Conservation (phyloP, 2,329 filamentous ascomycete genomes). For the Alternaria arborescens region DNA sequence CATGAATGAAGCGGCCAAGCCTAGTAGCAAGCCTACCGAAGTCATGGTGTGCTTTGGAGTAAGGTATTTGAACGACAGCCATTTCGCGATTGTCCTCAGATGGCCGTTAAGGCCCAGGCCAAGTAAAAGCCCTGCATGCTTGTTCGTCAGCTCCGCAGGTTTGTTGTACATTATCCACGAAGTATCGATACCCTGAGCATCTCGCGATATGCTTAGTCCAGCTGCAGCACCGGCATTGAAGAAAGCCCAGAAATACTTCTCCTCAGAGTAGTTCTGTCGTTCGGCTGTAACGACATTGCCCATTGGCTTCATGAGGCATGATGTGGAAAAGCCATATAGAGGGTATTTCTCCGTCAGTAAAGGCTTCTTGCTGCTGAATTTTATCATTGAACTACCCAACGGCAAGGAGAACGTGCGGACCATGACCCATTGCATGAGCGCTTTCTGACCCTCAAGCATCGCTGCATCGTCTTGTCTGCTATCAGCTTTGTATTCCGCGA, state of each 20-base stretch:
- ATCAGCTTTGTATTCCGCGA: slow-evolving; percentile 78
- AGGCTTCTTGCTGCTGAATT: slow-evolving; percentile 86
- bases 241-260: slow-evolving; percentile 98
- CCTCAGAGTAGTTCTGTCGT: slow-evolving; percentile 85
- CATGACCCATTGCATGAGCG: slow-evolving; percentile 85
- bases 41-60: slow-evolving; percentile 99
- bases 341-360: slow-evolving; percentile 91
- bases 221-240: slow-evolving; percentile 97
- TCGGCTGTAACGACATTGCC: slow-evolving; percentile 95
- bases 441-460: slow-evolving; percentile 90
- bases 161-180: slow-evolving; percentile 99
- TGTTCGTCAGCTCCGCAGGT: slow-evolving; percentile 87
- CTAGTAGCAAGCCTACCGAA: slow-evolving; percentile 91
- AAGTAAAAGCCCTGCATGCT: slow-evolving; percentile 93
- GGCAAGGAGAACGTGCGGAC: slow-evolving; percentile 88
- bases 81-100: slow-evolving; percentile 92
- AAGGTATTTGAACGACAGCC: slow-evolving; percentile 99
- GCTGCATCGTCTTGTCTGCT: slow-evolving; percentile 85
- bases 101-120: slow-evolving; percentile 94
- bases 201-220: slow-evolving; percentile 86
- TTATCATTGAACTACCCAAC: slow-evolving; percentile 83
- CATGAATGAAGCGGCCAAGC: slow-evolving; percentile 90
- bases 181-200: slow-evolving; percentile 93
- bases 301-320: slow-evolving; percentile 88
- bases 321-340: slow-evolving; percentile 88